Evolutionary conservation across 495 filamentous ascomycete species (phyloP), one percentile per base, ranked within the genome.

Genomic region (Penicillium pancosmium): DNA sequence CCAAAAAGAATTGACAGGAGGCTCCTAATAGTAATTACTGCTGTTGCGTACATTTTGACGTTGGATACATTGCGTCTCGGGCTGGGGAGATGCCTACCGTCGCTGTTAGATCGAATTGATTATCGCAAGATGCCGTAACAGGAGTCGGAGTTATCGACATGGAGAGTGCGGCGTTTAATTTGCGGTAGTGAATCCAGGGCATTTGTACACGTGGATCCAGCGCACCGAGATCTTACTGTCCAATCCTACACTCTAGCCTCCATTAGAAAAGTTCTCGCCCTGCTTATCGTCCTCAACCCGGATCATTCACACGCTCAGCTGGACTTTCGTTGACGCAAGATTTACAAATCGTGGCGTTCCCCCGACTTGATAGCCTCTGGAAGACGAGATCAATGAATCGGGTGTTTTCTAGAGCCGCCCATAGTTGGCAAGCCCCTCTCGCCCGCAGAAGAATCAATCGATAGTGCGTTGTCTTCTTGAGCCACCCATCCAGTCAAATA

Each of bases 321-420:
- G 36, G 36, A 31, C 6, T 31, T 9, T 31, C 5, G 8, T 4
- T 31, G 27, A 31, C 27, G 27, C 27, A 31, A 4, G 8, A 6
- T 2, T 4, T 31, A 31, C 27, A 31, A 31, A 31, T 31, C 27
- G 27, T 31, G 27, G 27, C 27, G 1, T 8, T 31, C 5, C 27
- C 2, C 5, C 0, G 1, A 31, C 5, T 31, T 31, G 27, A 31
- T 31, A 9, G 27, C 8, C 27, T 31, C 5, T 31, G 27, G 4
- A 7, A 8, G 27, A 9, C 27, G 2, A 0, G 8, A 7, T 31
- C 27, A 31, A 31, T 49, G 25, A 57, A 57, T 57, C 23, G 34
- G 36, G 49, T 51, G 48, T 36, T 35, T 46, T 21, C 55, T 51
- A 52, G 47, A 57, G 55, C 55, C 48, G 55, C 46, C 11, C 23